Evolutionary conservation across 2,329 filamentous ascomycete species (phyloP), one percentile per base, ranked within the genome.

Genomic region (Chalaropsis ovoidea): DNA sequence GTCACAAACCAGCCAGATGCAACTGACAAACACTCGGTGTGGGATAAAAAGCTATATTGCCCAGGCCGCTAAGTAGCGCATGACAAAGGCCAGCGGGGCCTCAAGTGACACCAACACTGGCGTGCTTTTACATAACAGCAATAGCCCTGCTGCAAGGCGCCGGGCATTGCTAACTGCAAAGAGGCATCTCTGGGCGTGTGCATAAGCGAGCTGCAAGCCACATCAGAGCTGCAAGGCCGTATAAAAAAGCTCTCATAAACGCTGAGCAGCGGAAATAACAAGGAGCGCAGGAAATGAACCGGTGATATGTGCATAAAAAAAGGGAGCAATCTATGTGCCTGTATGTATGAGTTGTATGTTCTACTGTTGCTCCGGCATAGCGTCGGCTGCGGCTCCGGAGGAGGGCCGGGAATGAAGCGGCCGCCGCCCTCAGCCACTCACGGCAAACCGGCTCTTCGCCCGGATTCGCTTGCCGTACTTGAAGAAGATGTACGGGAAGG

Each of bases 401-500:
- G 15, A 1, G 15, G 15, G 15, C 7, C 2, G 17, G 24, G 15
- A n/a, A 35, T 4, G 27, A 56, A 35, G 5, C 22, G 6, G 0
- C 52, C 27, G 13, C 22, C 6, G 7, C n/a, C 52, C 0, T 56
- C 42, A 65, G n/a, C 41, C 62, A n/a, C 62, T 64, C 15, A 62
- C 75, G 31, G 82, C 82, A 73, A 79, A 86, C 61, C 79, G 77
- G 70, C 83, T 86, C 65, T 75, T 79, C 22, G 75, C 75, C 64
- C 83, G 78, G 67, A 86, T 78, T 66, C 70, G 74, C 74, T 85
- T 85, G 56, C 84, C 83, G 68, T 81, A 83, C 54, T 76, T 77
- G 75, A 85, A 86, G 68, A 86, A 86, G 7, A 86, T 71, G 70
- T 81, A 85, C 3, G 85, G 85, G 68, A 87, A 85, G 0, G 84